Evolutionary conservation across 2,329 filamentous ascomycete genomes (phyloP), one percentile per base, ranked within the genome.

Genomic region (Colletotrichum eremochloae): DNA sequence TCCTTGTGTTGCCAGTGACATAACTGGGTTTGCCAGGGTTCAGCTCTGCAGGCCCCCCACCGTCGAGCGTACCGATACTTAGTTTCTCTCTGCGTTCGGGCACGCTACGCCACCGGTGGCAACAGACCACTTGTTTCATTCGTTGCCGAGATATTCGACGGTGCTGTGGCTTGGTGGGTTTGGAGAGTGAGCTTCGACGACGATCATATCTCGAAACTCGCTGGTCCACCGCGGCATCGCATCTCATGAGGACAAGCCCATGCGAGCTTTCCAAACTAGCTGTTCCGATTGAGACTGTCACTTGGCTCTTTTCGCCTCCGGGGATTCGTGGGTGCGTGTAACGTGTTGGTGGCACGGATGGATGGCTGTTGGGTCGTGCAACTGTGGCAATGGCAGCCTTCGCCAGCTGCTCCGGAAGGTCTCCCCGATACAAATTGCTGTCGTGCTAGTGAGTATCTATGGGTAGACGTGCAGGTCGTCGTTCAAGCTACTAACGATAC

Each of bases 71-170:
- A 20, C 33, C 14, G 7, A n/a, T 53, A 31, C 33, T 8, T 6
- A 36, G 38, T n/a, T 38, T 29, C 11, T 42, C 31, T 60, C 56
- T 52, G 44, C 60, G 24, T 60, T 53, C 55, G 44, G 58, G 60
- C 24, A 24, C 24, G 24, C 40, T 50, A 62, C 53, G 69, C 40
- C 60, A 40, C 60, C 14, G 52, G 69, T 72, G 70, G 66, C 61
- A 65, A 72, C 53, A 61, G 55, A 62, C 67, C 61, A 50, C 60
- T 55, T 56, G 60, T 72, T 72, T 56, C 61, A 69, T 55, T 36
- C 36, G 57, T 24, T 56, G 55, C 66, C 48, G 55, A 50, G 29
- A 61, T 44, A 53, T 58, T 62, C 52, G 66, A 58, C 38, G 65
- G 29, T 56, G 44, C 7, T 36, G 60, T 61, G 48, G 60, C 58